Percentiles rank a stretch among this genome's conserved stretches.
Conservation (phyloP, 768 basidiomycete species). For the Phylloporus sp. region DNA sequence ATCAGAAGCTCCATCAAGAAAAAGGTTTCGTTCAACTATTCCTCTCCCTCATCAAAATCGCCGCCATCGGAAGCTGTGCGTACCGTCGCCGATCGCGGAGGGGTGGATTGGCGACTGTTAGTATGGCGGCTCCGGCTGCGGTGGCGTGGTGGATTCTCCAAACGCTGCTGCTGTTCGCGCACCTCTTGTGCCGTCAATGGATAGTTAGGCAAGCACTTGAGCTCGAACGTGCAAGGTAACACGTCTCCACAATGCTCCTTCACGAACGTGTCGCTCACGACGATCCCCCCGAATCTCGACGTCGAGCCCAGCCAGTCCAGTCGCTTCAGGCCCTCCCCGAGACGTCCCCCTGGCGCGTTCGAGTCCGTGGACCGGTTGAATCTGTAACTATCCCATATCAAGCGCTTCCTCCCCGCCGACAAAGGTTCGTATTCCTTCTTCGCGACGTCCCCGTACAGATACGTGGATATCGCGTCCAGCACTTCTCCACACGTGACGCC, state of each 20-base stretch:
- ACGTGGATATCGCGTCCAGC: conserved; percentile 47
- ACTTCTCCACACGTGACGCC: conserved; percentile 69
- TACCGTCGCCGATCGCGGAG: conserved; percentile 13
- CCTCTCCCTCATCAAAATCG: background rate
- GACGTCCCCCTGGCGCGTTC: conserved; percentile 64
- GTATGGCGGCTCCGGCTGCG: conserved; percentile 21
- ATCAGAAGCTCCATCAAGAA: background rate
- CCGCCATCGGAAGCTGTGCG: conserved; percentile 11
- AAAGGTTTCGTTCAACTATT: too few species aligned
- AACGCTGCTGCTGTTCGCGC: conserved; percentile 40
- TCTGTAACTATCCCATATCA: conserved; percentile 49
- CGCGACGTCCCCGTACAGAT: conserved; percentile 47
- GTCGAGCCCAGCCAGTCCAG: conserved; percentile 60
- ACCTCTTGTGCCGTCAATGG: conserved; percentile 47
- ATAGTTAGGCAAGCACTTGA: conserved; percentile 47
- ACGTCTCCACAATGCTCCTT: conserved; percentile 41
- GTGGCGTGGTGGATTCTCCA: conserved; percentile 17
- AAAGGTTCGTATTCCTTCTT: conserved; percentile 50
- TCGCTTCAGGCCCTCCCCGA: conserved; percentile 58
- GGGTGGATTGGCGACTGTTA: conserved; percentile 17
- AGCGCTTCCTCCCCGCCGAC: conserved; percentile 31
- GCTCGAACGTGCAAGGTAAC: conserved; percentile 55
- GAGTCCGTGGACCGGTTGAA: conserved; percentile 60
- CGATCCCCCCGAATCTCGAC: conserved; percentile 62
- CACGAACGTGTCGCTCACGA: conserved; percentile 40